A percentile compares a stretch with the other conserved stretches of the same genome.
These are phyloP conservation scores for Penicillium brevicompactum DNA, from an alignment of 2,329 filamentous ascomycete species.

Conservation along the genomic window DNA sequence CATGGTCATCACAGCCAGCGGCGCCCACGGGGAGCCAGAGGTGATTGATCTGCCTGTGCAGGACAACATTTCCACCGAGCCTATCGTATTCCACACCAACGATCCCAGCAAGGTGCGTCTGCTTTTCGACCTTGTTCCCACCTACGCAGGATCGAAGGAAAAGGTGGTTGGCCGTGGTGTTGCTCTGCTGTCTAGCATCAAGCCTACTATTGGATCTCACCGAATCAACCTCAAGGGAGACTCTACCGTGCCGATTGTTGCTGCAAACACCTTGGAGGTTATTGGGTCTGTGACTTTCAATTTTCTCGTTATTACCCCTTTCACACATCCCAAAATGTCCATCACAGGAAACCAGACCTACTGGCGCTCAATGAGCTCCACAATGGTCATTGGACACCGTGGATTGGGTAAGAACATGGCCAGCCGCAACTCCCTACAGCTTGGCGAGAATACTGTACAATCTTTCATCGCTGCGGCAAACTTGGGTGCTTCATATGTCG, in stretches of 20 bases:
- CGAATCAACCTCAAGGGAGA: slow-evolving; percentile 93
- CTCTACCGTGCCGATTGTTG: slow-evolving; percentile 86
- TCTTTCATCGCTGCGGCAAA: slow-evolving; percentile 97
- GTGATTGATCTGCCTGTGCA: slow-evolving; percentile 92
- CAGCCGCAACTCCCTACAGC: slow-evolving; percentile 81
- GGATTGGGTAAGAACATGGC: slow-evolving; percentile 88
- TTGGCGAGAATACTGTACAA: slow-evolving; percentile 92
- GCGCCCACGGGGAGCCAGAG: slow-evolving; percentile 81
- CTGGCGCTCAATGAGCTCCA: slow-evolving; percentile 88
- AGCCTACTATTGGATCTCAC: slow-evolving; percentile 77
- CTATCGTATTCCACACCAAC: slow-evolving; percentile 81
- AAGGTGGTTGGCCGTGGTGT: slow-evolving; percentile 86
- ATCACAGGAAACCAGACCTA: slow-evolving; percentile 90
- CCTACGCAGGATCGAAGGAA: slow-evolving; percentile 81
- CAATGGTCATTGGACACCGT: slow-evolving; percentile 76
- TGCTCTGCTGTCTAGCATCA: slow-evolving; percentile 82
- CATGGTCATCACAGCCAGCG: slow-evolving; percentile 82
- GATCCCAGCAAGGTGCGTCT: slow-evolving; percentile 83
- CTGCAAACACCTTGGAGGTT: slow-evolving; percentile 77
- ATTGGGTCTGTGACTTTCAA: slow-evolving; percentile 97
- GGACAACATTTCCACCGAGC: slow-evolving; percentile 90
- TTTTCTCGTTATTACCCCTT: slow-evolving; percentile 91
- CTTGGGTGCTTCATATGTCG: slow-evolving; percentile 74
- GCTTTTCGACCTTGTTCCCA: slow-evolving; percentile 92
- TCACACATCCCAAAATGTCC: slow-evolving; percentile 90